A percentile compares a stretch with the other conserved stretches of the same genome.
These are phyloP conservation scores for Verticillium albo-atrum DNA, from an alignment of 2,329 filamentous ascomycete species.

Conservation along the genomic window DNA sequence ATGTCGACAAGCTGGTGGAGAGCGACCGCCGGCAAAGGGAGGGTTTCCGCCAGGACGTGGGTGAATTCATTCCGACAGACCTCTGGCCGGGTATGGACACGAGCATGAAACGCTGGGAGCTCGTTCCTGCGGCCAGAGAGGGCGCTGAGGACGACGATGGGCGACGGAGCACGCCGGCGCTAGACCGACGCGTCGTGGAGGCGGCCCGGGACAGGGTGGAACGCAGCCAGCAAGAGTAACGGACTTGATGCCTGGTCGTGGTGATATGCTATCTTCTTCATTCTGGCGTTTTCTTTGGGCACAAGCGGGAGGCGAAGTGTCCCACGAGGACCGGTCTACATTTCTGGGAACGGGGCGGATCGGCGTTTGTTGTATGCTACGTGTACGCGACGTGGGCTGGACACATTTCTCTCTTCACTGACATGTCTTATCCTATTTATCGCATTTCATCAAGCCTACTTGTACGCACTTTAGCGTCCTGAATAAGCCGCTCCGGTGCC, in stretches of 20 bases:
- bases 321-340: not conserved
- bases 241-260: not conserved
- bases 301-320: not conserved
- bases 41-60: constrained; percentile 74
- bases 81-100: constrained; percentile 75
- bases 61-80: constrained; percentile 81
- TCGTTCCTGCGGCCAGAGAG: constrained; percentile 31
- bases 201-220: constrained; percentile 17
- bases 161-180: constrained; percentile 18
- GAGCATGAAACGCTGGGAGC: constrained; percentile 49
- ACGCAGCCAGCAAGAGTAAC: constrained; percentile 7
- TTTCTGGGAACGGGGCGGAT: not conserved
- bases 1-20: constrained; percentile 70
- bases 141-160: constrained; percentile 3
- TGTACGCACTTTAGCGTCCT: too few species aligned
- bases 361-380: not conserved
- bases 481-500: too few species aligned
- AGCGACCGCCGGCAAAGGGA: constrained; percentile 71
- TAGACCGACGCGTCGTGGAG: constrained; percentile 23
- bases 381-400: not conserved
- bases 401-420: not conserved
- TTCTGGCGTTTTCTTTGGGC: not conserved
- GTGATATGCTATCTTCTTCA: not conserved
- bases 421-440: not conserved
- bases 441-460: not conserved